Percentiles rank a stretch among this genome's conserved stretches.
phyloP scores from a whole-genome alignment of 2,329 filamentous ascomycete genomes.

The Colletotrichum nymphaeae region DNA sequence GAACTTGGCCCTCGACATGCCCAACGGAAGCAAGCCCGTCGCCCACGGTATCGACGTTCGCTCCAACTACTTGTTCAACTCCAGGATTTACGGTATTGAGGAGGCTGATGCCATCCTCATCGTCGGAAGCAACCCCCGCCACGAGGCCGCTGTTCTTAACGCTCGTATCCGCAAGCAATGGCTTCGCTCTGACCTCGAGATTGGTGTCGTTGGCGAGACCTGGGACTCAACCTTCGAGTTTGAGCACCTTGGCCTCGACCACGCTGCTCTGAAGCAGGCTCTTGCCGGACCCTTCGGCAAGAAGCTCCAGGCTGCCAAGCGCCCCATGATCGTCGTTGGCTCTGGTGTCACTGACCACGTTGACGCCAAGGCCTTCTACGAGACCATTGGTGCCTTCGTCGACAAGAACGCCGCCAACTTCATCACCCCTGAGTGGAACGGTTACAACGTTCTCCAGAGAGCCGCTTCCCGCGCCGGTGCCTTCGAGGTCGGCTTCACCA shows the following conservation, averaged over 20 bases:
- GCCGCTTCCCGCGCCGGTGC: conserved; percentile 92
- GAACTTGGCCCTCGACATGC: conserved; percentile 92
- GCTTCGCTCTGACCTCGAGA: conserved; percentile 92
- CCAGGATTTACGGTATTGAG: conserved; percentile 91
- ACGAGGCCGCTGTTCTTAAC: conserved; percentile 95
- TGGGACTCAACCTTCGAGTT: conserved; percentile 97
- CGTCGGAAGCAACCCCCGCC: conserved; percentile 93
- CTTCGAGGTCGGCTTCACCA: conserved; percentile 94
- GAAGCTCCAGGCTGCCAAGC: conserved; percentile 88
- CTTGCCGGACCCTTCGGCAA: conserved; percentile 91
- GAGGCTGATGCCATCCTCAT: conserved; percentile 93
- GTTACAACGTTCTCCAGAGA: conserved; percentile 96
- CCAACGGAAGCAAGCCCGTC: conserved; percentile 83
- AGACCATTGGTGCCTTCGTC: conserved; percentile 88
- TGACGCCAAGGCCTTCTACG: conserved; percentile 93
- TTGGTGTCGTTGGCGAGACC: conserved; percentile 89
- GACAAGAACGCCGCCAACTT: conserved; percentile 95
- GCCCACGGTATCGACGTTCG: conserved; percentile 94
- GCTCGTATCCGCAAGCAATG: conserved; percentile 98
- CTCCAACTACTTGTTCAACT: conserved; percentile 97
- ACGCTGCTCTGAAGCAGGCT: conserved; percentile 84
- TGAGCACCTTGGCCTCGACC: conserved; percentile 86
- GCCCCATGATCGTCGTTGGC: conserved; percentile 96
- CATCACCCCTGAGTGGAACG: conserved; percentile 91
- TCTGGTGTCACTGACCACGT: conserved; percentile 91